A percentile compares a stretch with the other conserved stretches of the same genome.
Evolutionary conservation across 345 rosid genomes (phyloP).

Genomic region (Eutrema heterophyllum): DNA sequence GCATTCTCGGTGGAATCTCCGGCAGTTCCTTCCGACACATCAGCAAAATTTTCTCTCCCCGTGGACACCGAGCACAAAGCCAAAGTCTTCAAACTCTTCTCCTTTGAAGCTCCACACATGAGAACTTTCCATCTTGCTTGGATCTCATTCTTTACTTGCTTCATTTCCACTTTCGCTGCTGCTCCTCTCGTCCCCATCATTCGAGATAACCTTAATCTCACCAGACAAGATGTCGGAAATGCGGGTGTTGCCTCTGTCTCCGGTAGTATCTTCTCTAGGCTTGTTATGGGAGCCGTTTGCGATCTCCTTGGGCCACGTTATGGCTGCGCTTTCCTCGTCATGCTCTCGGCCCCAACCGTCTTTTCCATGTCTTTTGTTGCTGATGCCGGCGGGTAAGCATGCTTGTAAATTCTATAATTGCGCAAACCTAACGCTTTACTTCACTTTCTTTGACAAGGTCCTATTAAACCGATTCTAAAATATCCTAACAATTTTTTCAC

Average conservation of each 20-base stretch:
- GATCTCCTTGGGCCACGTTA: conserved; percentile 84
- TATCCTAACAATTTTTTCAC: not conserved
- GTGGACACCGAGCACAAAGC: conserved; percentile 92
- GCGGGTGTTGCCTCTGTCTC: conserved; percentile 95
- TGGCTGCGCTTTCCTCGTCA: conserved; percentile 75
- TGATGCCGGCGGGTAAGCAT: conserved; percentile 45
- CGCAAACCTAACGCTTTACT: not conserved
- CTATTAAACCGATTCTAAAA: not conserved
- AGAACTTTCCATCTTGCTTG: conserved; percentile 86
- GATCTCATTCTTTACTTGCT: conserved; percentile 89
- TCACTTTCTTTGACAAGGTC: not conserved
- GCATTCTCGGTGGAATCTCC: conserved; percentile 65
- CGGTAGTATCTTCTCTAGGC: conserved; percentile 88
- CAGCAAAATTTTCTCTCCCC: conserved; percentile 61
- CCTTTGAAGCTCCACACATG: conserved; percentile 83
- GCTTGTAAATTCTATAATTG: not conserved
- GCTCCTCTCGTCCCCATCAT: conserved; percentile 91
- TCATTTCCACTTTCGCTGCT: conserved; percentile 85
- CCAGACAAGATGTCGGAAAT: conserved; percentile 62
- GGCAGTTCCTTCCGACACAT: conserved; percentile 48
- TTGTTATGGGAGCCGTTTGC: conserved; percentile 83
- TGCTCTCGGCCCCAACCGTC: conserved; percentile 81
- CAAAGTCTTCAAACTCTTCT: conserved; percentile 60
- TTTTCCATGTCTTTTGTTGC: conserved; percentile 76
- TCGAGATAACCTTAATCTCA: conserved; percentile 70